Evolutionary conservation across 306 rosid genomes (phyloP).

Genomic region (Medicago lupulina): DNA sequence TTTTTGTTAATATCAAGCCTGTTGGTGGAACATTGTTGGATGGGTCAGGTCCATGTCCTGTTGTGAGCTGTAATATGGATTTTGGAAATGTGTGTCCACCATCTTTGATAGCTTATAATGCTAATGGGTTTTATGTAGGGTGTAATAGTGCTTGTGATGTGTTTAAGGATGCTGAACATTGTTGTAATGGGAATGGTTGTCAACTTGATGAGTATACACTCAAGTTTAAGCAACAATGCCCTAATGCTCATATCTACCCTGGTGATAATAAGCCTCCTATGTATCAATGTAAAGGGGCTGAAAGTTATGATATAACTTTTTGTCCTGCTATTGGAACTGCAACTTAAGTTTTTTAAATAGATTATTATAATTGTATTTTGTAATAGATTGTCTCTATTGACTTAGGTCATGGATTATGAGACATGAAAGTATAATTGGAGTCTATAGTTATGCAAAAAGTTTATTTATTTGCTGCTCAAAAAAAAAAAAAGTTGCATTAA

Average conservation of each 20-base stretch:
- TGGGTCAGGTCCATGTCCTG: constrained; percentile 42
- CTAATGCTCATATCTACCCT: constrained; percentile 39
- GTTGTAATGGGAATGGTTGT: constrained; percentile 44
- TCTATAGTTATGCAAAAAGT: too few relatives aligned
- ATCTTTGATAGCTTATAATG: background rate
- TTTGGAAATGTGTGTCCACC: constrained; percentile 38
- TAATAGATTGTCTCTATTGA: too few relatives aligned
- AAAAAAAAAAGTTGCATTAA: too few relatives aligned
- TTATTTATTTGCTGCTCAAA: too few relatives aligned
- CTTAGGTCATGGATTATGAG: too few relatives aligned
- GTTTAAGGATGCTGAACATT: constrained; percentile 41
- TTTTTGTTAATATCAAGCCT: constrained; percentile 38
- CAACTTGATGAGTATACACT: constrained; percentile 32
- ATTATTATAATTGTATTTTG: too few relatives aligned
- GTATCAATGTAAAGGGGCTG: constrained; percentile 48
- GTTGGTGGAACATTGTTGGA: constrained; percentile 42
- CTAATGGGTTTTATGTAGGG: constrained; percentile 28
- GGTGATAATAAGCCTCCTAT: constrained; percentile 39
- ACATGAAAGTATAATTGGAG: too few relatives aligned
- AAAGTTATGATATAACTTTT: constrained; percentile 35
- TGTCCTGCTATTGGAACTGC: constrained; percentile 17
- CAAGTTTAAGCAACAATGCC: constrained; percentile 34
- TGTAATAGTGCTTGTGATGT: constrained; percentile 50
- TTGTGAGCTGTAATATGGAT: constrained; percentile 35
- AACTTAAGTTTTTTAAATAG: too few relatives aligned